phyloP scores from a whole-genome alignment of 352 stramenopile genomes.

The Pythium sukuiense region DNA sequence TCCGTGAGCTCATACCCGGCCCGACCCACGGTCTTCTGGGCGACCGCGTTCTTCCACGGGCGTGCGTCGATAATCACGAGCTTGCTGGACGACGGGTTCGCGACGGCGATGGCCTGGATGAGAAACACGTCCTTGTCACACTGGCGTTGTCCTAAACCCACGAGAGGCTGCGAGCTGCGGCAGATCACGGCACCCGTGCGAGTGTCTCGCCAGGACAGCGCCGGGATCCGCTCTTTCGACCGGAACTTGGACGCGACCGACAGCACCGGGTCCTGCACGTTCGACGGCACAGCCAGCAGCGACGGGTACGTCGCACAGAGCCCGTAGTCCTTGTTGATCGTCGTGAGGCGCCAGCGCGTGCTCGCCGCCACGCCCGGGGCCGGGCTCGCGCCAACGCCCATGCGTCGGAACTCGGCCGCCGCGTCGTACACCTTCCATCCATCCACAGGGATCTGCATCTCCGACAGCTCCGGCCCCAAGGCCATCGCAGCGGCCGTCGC shows the following conservation, averaged over 20 bases:
- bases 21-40: conserved; percentile 88
- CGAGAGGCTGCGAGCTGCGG: conserved; percentile 82
- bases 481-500: not conserved
- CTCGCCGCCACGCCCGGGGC: conserved; percentile 28
- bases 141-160: conserved; percentile 78
- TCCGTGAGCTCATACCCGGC: conserved; percentile 88
- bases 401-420: conserved; percentile 64
- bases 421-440: conserved; percentile 75
- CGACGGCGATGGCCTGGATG: conserved; percentile 75
- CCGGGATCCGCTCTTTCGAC: conserved; percentile 80
- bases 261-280: conserved; percentile 64
- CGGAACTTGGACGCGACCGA: conserved; percentile 77
- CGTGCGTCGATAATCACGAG: conserved; percentile 90
- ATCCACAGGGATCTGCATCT: conserved; percentile 24
- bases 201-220: conserved; percentile 78
- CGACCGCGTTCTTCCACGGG: conserved; percentile 89
- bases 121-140: conserved; percentile 85
- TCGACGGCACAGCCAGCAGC: conserved; percentile 66
- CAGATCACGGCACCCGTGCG: conserved; percentile 75
- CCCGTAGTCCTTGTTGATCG: conserved; percentile 64
- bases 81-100: conserved; percentile 75
- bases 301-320: conserved; percentile 81
- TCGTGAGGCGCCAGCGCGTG: conserved; percentile 68
- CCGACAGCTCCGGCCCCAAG: not conserved
- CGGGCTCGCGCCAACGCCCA: conserved; percentile 41